phyloP scores from a whole-genome alignment of 2,329 filamentous ascomycete species.

The Lomentospora prolificans region DNA sequence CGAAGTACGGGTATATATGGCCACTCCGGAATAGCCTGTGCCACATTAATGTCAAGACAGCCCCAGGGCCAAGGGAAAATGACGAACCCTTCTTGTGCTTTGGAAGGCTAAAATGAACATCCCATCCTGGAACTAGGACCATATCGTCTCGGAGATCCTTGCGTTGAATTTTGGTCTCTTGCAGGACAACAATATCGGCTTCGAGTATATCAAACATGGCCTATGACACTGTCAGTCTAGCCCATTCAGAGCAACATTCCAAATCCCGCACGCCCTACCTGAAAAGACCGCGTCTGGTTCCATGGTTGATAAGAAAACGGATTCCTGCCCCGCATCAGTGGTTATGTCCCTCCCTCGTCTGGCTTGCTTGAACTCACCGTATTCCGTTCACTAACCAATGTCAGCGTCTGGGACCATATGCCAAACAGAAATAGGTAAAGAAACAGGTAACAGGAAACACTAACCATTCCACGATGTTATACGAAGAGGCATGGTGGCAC shows the following conservation, averaged over 20 bases:
- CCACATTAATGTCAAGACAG: no score
- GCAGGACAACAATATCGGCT: constrained; percentile 87
- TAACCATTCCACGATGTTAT: constrained; percentile 83
- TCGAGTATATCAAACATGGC: constrained; percentile 92
- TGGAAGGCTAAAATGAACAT: constrained; percentile 89
- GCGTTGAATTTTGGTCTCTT: constrained; percentile 91
- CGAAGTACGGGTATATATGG: constrained; percentile 84
- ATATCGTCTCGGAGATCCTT: constrained; percentile 92
- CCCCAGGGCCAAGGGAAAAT: no score
- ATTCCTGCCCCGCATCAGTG: constrained; percentile 40
- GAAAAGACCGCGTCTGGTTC: constrained; percentile 55
- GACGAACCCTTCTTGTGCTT: constrained; percentile 77
- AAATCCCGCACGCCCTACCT: constrained; percentile 2
- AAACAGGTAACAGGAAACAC: no score
- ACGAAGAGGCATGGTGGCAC: constrained; percentile 56
- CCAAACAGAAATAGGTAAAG: no score
- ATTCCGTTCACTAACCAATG: constrained; percentile 62
- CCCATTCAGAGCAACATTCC: no score
- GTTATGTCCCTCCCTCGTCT: neutral
- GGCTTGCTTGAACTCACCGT: constrained; percentile 36
- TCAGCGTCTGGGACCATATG: no score
- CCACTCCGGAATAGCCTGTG: constrained; percentile 93
- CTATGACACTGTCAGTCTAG: constrained; percentile 27
- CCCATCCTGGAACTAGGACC: constrained; percentile 91
- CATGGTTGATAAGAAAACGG: constrained; percentile 80